Base-by-base conservation (phyloP, 2,329 filamentous ascomycete species). In the Sarocladiaceae sp. region DNA sequence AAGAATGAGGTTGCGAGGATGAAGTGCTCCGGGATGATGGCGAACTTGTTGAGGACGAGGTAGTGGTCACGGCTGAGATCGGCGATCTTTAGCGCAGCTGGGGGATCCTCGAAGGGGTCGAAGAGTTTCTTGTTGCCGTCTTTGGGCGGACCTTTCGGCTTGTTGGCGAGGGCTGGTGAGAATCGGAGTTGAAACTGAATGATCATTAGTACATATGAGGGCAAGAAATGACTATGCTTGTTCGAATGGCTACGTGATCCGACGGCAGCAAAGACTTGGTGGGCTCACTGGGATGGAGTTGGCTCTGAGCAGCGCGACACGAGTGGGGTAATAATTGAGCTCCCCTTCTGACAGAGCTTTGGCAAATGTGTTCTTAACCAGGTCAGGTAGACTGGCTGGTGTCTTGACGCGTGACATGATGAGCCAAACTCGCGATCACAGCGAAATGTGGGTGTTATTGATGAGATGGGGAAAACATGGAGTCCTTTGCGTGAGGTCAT, bases 31-130 rank as follows among this genome's bases (percentile, higher is more conserved):
- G 80, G 77, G 29, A 88, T 84, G 47, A 90, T 69, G 47, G 87
- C 85, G 59, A 87, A 90, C 66, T 90, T 90, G 73, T 90, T 90
- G 36, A 90, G 71, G 1, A 90, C 80, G 37, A 90, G 74, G 54
- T 77, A 75, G 65, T 90, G 86, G 8, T 71, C 65, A 0, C 80
- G 71, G 1, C 71, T 71, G 7, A 87, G 61, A 23, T 66, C 64
- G 15, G 77, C 65, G 39, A 84, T 66, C 33, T 85, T 71, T 52
- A 86, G 76, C 4, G 75, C 71, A 2, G 71, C 60, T 0, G 76
- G 66, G 0, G 85, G 85, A 54, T 81, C 73, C 29, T 79, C 82
- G 64, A 90, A 90, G 3, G 85, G 84, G 63, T 90, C 79, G 59
- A 78, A 74, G 2, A 71, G 70, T 49, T 71, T 74, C 42, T 56